Evolutionary conservation across 768 basidiomycete genomes (phyloP), one percentile per base, ranked within the genome.

Genomic region (Naganishia randhawae): DNA sequence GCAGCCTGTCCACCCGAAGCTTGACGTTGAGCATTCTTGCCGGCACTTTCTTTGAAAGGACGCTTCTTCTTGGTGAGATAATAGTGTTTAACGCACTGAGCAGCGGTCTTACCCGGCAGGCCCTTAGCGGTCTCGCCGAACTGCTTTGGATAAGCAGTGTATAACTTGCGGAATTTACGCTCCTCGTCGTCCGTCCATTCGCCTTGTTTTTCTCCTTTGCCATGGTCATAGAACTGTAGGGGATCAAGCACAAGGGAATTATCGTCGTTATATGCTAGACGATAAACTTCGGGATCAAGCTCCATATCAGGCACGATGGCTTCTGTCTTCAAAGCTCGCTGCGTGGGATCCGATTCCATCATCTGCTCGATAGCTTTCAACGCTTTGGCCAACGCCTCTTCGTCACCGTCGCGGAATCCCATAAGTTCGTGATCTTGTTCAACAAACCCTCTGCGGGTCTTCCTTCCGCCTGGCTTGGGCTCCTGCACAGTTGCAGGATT

Each of bases 271-370:
- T 85, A 92, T 25, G 50, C 63, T 11, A 69, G 27, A 42, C 57
- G 53, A 29, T 66, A 81, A 61, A 83, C 81, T 29, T 87, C 86
- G 63, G 83, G 80, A 14, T 84, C 83, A 22, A 90, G 85, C 50
- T 91, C 83, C 90, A 95, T 92, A 77, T 96, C 92, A 0, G 93
- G 93, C 50, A 95, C 88, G 61, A 81, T 85, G 17, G 93, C 93
- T 50, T 90, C 84, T 71, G 95, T 95, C 67, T 85, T 84, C 62
- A 86, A 81, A 8, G 91, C 89, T 17, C 95, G 86, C 69, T 90
- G 86, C 71, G 86, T 88, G 0, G 93, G 90, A 78, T 96, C 92
- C n/a, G 69, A 65, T 54, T 70, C 63, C 41, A 66, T 65, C 27
- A 65, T 65, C 35, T 70, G 53, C 37, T 52, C 41, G 61, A 70